A percentile compares a stretch with the other conserved stretches of the same genome.
These are phyloP conservation scores for Puccinia coronata DNA, from an alignment of 1,284 basidiomycete species.

Conservation along the genomic window DNA sequence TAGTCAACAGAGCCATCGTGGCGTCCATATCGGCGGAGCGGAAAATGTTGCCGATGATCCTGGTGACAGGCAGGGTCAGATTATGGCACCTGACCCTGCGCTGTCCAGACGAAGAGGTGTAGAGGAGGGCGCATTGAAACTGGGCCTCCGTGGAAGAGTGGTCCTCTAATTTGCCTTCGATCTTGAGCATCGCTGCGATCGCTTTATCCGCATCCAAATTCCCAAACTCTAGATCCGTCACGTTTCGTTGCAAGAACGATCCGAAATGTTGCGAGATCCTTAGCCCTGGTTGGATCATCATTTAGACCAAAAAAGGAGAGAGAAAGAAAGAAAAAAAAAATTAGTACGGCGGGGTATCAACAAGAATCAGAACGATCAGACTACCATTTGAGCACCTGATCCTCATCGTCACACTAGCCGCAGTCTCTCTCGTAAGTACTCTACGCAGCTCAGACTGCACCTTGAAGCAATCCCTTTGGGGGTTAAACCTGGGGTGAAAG, in stretches of 20 bases:
- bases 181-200: conserved; percentile 70
- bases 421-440: conserved; percentile 72
- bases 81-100: conserved; percentile 85
- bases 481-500: conserved; percentile 86
- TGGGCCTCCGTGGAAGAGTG: conserved; percentile 70
- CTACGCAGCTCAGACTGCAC: conserved; percentile 74
- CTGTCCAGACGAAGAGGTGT: conserved; percentile 77
- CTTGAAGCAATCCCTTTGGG: conserved; percentile 68
- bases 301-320: too few species aligned
- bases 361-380: not conserved
- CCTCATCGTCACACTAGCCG: conserved; percentile 77
- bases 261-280: conserved; percentile 74
- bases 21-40: conserved; percentile 89
- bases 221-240: conserved; percentile 78
- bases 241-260: conserved; percentile 74
- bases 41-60: conserved; percentile 87
- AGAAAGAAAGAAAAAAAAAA: too few species aligned
- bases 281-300: conserved; percentile 65
- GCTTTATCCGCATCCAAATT: conserved; percentile 79
- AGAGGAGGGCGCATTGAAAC: conserved; percentile 86
- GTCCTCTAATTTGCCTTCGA: conserved; percentile 68
- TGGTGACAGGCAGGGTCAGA: conserved; percentile 75
- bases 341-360: not conserved
- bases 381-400: conserved; percentile 83
- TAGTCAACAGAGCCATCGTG: conserved; percentile 72